A percentile compares a stretch with the other conserved stretches of the same genome.
These are phyloP conservation scores for Spencermartinsiella ligniputridi DNA, from an alignment of 1,139 yeast species.

Conservation along the genomic window DNA sequence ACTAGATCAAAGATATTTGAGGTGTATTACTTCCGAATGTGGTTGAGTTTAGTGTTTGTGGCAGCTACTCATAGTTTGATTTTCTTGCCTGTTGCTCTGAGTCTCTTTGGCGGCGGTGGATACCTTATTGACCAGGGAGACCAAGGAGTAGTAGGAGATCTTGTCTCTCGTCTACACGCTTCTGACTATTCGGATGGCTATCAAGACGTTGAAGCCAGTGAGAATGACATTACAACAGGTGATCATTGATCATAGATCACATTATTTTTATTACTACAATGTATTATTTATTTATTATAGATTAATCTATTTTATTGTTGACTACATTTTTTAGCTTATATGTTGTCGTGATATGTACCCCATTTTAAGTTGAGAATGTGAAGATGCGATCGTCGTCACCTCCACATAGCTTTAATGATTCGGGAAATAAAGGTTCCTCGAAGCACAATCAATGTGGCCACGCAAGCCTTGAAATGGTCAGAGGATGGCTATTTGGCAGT, in stretches of 20 bases:
- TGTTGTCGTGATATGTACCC: too few relatives aligned
- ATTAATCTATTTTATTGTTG: too few relatives aligned
- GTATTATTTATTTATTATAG: too few relatives aligned
- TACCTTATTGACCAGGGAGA: constrained; percentile 38
- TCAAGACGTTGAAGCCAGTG: constrained; percentile 3
- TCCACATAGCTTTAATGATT: too few relatives aligned
- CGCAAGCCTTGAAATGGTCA: constrained; percentile 23
- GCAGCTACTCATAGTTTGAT: constrained; percentile 78
- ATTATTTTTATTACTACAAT: too few relatives aligned
- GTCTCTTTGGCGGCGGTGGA: constrained; percentile 58
- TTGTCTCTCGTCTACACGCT: constrained; percentile 26
- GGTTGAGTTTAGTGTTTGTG: constrained; percentile 74
- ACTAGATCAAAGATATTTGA: constrained; percentile 84
- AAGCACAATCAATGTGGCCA: constrained; percentile 15
- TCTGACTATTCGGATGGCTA: constrained; percentile 10
- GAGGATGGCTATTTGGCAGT: constrained; percentile 24
- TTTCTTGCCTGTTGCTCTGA: constrained; percentile 69
- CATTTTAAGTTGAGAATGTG: too few relatives aligned
- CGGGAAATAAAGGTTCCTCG: constrained; percentile 21
- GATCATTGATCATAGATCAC: too few relatives aligned
- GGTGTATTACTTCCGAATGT: constrained; percentile 90
- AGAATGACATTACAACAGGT: neutral
- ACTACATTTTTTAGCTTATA: too few relatives aligned
- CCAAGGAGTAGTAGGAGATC: constrained; percentile 30
- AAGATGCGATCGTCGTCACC: too few relatives aligned